A percentile compares a stretch with the other conserved stretches of the same genome.
Conservation (phyloP, 2,329 filamentous ascomycete genomes). For the Diplodia scrobiculata region DNA sequence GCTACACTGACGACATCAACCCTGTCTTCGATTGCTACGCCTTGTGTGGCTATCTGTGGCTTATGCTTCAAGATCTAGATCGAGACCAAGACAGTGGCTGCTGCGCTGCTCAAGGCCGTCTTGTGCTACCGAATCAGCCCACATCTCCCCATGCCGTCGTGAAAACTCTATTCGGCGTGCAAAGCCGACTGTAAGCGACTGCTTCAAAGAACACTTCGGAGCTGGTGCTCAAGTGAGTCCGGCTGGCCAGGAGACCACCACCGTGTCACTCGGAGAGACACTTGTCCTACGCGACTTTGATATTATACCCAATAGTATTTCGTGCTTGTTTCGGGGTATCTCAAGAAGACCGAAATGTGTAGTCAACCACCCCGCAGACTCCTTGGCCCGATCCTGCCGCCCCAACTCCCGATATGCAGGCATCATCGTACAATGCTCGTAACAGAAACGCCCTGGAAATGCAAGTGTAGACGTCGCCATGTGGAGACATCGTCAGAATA, state of each 20-base stretch:
- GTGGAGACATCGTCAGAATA: constrained; percentile 52
- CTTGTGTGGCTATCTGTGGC: not conserved
- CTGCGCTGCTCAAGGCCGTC: not conserved
- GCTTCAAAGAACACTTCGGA: no score
- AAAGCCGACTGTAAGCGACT: constrained; percentile 15
- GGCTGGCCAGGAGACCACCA: not conserved
- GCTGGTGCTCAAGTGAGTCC: not conserved
- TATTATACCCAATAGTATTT: constrained; percentile 15
- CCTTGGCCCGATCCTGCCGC: not conserved
- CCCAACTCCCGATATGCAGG: constrained; percentile 28
- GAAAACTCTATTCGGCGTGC: not conserved
- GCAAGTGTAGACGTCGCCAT: not conserved
- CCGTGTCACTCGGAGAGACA: no score
- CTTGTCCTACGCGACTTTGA: not conserved
- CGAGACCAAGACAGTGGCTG: not conserved
- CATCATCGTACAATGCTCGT: constrained; percentile 15
- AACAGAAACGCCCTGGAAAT: constrained; percentile 26
- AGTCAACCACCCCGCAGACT: constrained; percentile 20
- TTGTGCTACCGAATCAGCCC: not conserved
- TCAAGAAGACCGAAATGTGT: constrained; percentile 27
- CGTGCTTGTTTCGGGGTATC: constrained; percentile 29
- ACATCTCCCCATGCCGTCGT: constrained; percentile 1
- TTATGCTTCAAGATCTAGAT: not conserved
- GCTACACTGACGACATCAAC: constrained; percentile 20
- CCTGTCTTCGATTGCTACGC: not conserved